These are phyloP conservation scores for Leersia perrieri DNA, from an alignment of 176 grass and related monocot species.

Conservation along the genomic window DNA sequence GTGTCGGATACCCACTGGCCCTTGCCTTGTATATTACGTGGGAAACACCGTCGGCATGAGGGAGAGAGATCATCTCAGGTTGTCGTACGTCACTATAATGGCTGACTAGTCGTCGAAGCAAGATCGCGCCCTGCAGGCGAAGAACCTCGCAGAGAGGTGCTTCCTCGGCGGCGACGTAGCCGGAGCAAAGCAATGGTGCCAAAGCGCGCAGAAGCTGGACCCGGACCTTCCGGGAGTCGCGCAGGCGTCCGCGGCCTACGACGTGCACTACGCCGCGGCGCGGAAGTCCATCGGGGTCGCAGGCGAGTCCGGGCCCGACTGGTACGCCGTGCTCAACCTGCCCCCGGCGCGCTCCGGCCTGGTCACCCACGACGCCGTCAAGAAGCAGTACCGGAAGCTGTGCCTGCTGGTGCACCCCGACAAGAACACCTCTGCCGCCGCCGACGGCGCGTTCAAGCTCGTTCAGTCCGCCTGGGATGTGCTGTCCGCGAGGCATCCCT, in stretches of 20 bases:
- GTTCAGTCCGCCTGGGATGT: background rate
- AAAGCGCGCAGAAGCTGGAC: background rate
- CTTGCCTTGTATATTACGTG: too few species aligned
- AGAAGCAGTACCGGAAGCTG: background rate
- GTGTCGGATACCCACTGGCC: too few species aligned
- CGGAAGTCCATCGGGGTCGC: background rate
- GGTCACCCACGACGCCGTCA: background rate
- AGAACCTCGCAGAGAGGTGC: background rate
- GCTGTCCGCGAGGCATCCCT: background rate
- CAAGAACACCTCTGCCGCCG: slow-evolving; percentile 24
- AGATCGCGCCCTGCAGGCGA: background rate
- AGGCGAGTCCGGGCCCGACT: background rate
- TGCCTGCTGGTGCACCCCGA: slow-evolving; percentile 24
- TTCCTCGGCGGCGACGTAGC: background rate
- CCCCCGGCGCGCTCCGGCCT: background rate
- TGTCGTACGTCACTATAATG: too few species aligned
- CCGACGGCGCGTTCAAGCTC: slow-evolving; percentile 27
- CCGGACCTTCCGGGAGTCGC: background rate
- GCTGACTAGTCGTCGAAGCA: background rate
- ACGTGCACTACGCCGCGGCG: background rate
- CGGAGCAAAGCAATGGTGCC: background rate
- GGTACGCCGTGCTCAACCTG: background rate
- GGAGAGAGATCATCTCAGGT: too few species aligned
- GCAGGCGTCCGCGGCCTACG: background rate
- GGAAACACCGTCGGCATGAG: too few species aligned